Percentiles rank a stretch among this genome's conserved stretches.
Conservation (phyloP, 2,329 filamentous ascomycete genomes). For the Nemania sp. region DNA sequence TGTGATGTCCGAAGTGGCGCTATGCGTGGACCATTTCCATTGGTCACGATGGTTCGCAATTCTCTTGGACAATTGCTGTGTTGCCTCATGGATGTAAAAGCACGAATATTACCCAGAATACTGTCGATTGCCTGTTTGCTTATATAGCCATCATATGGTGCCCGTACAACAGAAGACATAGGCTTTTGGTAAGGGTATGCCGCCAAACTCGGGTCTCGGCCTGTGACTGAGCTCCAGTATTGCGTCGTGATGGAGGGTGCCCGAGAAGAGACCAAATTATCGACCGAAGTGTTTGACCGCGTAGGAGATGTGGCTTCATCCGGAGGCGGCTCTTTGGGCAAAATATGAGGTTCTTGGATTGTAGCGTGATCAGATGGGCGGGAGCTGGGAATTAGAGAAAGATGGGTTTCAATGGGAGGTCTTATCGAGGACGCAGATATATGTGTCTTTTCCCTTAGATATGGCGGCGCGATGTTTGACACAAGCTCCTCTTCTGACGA, state of each 20-base stretch:
- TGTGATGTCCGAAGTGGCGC: neutral
- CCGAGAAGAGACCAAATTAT: conserved; percentile 15
- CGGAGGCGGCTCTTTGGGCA: neutral
- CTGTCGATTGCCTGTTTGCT: conserved; percentile 27
- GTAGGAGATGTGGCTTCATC: neutral
- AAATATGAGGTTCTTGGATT: neutral
- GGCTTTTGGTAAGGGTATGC: conserved; percentile 6
- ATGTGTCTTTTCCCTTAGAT: neutral
- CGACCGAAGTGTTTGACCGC: neutral
- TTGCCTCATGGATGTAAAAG: conserved; percentile 32
- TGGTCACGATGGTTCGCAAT: neutral
- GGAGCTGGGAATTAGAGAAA: conserved; percentile 19
- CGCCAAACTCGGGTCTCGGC: neutral
- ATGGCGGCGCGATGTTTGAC: neutral
- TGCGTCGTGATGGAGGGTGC: conserved; percentile 17
- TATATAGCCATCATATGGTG: conserved; percentile 10
- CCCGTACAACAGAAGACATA: conserved; percentile 2
- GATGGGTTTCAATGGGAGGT: conserved; percentile 13
- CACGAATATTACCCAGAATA: conserved; percentile 33
- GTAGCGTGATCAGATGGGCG: conserved; percentile 10
- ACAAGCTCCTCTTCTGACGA: conserved; percentile 17
- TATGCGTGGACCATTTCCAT: conserved; percentile 18
- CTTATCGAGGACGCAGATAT: conserved; percentile 2
- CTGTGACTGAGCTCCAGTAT: conserved; percentile 21
- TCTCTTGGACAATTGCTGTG: conserved; percentile 21